Evolutionary conservation across 1,284 basidiomycete genomes (phyloP), one percentile per base, ranked within the genome.

Genomic region (Caloboletus firmus): DNA sequence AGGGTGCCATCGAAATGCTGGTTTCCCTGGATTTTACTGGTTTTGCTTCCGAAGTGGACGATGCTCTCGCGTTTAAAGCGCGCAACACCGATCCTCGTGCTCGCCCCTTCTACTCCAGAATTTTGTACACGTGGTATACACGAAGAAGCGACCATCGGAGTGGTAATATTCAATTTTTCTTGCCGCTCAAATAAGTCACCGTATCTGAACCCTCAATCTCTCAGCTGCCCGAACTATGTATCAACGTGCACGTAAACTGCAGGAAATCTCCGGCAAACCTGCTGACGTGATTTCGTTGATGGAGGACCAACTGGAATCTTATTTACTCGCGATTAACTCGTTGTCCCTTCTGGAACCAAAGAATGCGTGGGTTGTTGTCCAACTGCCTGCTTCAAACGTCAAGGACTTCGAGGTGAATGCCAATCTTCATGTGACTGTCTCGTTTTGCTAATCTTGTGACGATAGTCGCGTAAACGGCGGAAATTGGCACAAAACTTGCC

Each of bases 51-150:
- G 92, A 97, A 67, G 90, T 99, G 26, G 95, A 98, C 75, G 85
- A 84, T 49, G 87, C 90, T 18, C 78, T 99, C 45, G 84, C 89
- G 39, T 98, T 97, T 79, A 97, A 98, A 72, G 93, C 94, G 11
- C 84, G 95, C 57, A 97, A 98, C 71, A 90, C 89, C 20, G 92
- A 98, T 74, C 94, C 96, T 43, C 82, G 92, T 49, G 76, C 87
- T 40, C 81, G 79, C 41, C 95, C 95, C 0, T 89, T 89, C 67
- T 99, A 98, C 77, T 91, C 94, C 47, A 83, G 86, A 62, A 91
- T 99, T 54, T 75, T 99, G n/a, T 98, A 98, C 75, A 89, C 93
- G 45, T 99, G 95, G 91, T 89, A 93, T 70, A 84, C 89, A 59
- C 80, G 82, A 49, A 79, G 91, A 69, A 91, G 91, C 32, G 93